These are phyloP conservation scores for Phytopythium litorale DNA, from an alignment of 352 stramenopile species.

Conservation along the genomic window DNA sequence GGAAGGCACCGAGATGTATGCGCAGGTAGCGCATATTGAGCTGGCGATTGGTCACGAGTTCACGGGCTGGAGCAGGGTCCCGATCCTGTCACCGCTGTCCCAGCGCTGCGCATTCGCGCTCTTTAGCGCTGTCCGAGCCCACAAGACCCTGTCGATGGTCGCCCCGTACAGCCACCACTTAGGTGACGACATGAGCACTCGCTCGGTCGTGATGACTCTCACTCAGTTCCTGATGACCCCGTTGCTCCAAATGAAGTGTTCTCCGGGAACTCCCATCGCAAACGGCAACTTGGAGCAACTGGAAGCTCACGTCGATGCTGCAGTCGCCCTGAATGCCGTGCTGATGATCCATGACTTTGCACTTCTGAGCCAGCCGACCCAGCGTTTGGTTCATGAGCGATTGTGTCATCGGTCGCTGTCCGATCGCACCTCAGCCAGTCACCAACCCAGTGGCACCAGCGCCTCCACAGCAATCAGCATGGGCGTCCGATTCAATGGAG, in stretches of 20 bases:
- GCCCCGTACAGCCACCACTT: not conserved
- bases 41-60: constrained; percentile 50
- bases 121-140: constrained; percentile 24
- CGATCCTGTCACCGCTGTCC: constrained; percentile 41
- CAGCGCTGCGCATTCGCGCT: constrained; percentile 48
- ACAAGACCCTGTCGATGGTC: not conserved
- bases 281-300: not conserved
- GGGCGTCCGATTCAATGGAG: not conserved
- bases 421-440: not conserved
- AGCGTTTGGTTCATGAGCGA: constrained; percentile 11
- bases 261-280: too few relatives aligned
- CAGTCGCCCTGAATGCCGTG: constrained; percentile 16
- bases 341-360: constrained; percentile 18
- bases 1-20: constrained; percentile 18
- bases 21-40: constrained; percentile 33
- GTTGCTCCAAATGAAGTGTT: not conserved
- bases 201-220: not conserved
- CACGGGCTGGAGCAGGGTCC: constrained; percentile 26
- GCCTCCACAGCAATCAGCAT: not conserved
- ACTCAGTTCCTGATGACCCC: constrained; percentile 3
- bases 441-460: constrained; percentile 7
- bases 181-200: not conserved
- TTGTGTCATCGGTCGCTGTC: constrained; percentile 10
- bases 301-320: constrained; percentile 11
- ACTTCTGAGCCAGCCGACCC: constrained; percentile 8